A percentile compares a stretch with the other conserved stretches of the same genome.
Conservation (phyloP, 2,329 filamentous ascomycete species). For the Nemania bipapillata region DNA sequence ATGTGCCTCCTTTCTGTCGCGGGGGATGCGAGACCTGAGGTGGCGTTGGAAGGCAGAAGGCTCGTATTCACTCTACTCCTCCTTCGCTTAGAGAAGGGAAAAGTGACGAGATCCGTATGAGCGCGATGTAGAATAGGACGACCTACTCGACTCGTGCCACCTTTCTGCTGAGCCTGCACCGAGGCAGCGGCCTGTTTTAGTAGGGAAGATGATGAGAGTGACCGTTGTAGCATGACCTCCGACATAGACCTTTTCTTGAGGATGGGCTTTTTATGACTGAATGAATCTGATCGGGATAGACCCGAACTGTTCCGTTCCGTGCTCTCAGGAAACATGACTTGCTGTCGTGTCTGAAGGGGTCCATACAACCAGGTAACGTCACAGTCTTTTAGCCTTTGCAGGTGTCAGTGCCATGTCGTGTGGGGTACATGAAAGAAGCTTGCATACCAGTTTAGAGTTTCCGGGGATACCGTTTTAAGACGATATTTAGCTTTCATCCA, state of each 20-base stretch:
- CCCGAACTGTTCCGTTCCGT: slow-evolving; percentile 56
- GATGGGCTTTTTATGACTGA: slow-evolving; percentile 86
- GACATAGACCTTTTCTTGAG: slow-evolving; percentile 97
- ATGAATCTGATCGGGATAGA: slow-evolving; percentile 69
- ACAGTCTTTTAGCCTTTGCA: slow-evolving; percentile 87
- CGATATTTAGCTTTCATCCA: slow-evolving; percentile 94
- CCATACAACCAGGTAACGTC: slow-evolving; percentile 98
- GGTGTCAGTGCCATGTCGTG: slow-evolving; percentile 13
- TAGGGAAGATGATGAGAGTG: slow-evolving; percentile 86
- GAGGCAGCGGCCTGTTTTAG: slow-evolving; percentile 89
- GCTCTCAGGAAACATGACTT: slow-evolving; percentile 62
- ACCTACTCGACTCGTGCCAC: slow-evolving; percentile 60
- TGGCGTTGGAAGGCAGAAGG: slow-evolving; percentile 72
- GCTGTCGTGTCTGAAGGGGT: slow-evolving; percentile 79
- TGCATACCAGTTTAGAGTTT: slow-evolving; percentile 89
- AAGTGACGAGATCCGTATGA: slow-evolving; percentile 75
- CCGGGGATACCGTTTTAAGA: slow-evolving; percentile 86
- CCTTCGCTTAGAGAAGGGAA: slow-evolving; percentile 70
- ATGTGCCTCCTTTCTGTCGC: slow-evolving; percentile 82
- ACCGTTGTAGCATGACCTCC: slow-evolving; percentile 91
- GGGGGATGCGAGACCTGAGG: slow-evolving; percentile 75
- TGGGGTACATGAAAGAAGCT: neutral
- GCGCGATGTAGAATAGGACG: slow-evolving; percentile 70
- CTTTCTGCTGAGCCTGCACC: slow-evolving; percentile 81
- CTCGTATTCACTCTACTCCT: slow-evolving; percentile 72